A percentile compares a stretch with the other conserved stretches of the same genome.
These are phyloP conservation scores for Gloeopeniophorella convolvens DNA, from an alignment of 768 basidiomycete species.

Conservation along the genomic window DNA sequence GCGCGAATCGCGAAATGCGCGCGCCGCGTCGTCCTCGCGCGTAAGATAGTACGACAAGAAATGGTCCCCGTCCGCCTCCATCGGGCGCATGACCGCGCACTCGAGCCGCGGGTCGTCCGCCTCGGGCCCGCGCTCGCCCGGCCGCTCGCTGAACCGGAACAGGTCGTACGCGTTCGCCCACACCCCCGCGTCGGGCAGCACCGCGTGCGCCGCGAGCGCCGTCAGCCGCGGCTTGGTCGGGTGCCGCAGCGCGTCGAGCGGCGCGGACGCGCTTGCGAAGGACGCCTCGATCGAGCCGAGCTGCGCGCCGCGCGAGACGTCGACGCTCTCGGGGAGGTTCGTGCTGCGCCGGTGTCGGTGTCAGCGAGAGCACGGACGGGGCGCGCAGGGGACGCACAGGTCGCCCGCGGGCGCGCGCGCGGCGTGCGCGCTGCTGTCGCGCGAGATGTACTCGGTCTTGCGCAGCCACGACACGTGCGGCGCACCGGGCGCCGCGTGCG, in stretches of 20 bases:
- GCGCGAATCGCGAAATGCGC: constrained; percentile 57
- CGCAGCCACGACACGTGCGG: constrained; percentile 84
- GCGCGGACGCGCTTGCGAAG: constrained; percentile 59
- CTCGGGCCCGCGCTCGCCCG: constrained; percentile 69
- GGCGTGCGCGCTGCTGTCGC: constrained; percentile 44
- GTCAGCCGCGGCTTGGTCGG: constrained; percentile 72
- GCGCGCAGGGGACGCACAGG: constrained; percentile 43
- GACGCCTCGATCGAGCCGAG: constrained; percentile 74
- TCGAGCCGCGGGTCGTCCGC: constrained; percentile 79
- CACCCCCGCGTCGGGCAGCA: constrained; percentile 78
- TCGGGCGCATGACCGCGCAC: constrained; percentile 79
- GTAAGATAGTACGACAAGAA: constrained; percentile 85
- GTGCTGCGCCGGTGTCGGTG: no score
- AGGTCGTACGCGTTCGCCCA: constrained; percentile 90
- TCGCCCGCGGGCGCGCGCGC: constrained; percentile 37
- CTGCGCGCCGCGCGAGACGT: constrained; percentile 70
- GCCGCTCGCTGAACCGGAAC: constrained; percentile 79
- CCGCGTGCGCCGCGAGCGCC: constrained; percentile 75
- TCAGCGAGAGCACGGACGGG: no score
- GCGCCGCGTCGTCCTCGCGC: constrained; percentile 63
- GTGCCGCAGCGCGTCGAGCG: constrained; percentile 56
- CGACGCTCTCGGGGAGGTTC: constrained; percentile 40
- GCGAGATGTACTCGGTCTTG: constrained; percentile 83
- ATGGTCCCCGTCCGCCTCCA: constrained; percentile 84
- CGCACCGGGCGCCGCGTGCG: constrained; percentile 42